These are phyloP conservation scores for Globisporangium irregulare DNA, from an alignment of 352 stramenopile species.

Conservation along the genomic window DNA sequence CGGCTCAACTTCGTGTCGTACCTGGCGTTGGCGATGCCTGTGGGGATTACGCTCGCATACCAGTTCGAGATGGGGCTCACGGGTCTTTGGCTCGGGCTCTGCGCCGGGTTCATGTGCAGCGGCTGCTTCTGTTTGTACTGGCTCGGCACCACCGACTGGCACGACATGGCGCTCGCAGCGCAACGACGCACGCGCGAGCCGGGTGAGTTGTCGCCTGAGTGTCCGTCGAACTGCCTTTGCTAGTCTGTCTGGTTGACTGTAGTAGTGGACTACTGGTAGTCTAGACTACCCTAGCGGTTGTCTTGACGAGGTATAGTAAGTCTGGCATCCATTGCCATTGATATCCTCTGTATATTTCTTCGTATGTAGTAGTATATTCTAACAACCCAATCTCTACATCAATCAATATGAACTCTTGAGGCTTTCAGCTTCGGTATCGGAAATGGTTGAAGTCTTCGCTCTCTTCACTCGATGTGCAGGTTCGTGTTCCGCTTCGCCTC, in stretches of 20 bases:
- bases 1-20: constrained; percentile 87
- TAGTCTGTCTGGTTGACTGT: constrained; percentile 3
- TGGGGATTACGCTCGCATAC: constrained; percentile 75
- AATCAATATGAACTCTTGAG: not conserved
- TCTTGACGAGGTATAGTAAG: not conserved
- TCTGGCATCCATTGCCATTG: not conserved
- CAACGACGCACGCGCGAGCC: constrained; percentile 51
- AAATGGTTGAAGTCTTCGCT: not conserved
- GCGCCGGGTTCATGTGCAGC: constrained; percentile 55
- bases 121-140: constrained; percentile 70
- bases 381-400: not conserved
- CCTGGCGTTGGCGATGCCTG: constrained; percentile 73
- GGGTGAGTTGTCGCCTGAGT: constrained; percentile 25
- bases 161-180: constrained; percentile 54
- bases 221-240: constrained; percentile 16
- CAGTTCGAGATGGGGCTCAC: constrained; percentile 54
- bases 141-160: constrained; percentile 72
- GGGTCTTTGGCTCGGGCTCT: constrained; percentile 84
- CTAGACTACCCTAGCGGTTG: not conserved
- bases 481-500: constrained; percentile 17
- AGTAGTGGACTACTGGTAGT: not conserved
- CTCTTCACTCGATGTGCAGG: constrained; percentile 5
- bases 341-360: not conserved
- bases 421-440: not conserved
- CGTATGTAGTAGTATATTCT: constrained; percentile 7